These are phyloP conservation scores for Sclerotinia minor DNA, from an alignment of 2,329 filamentous ascomycete species.

Conservation along the genomic window DNA sequence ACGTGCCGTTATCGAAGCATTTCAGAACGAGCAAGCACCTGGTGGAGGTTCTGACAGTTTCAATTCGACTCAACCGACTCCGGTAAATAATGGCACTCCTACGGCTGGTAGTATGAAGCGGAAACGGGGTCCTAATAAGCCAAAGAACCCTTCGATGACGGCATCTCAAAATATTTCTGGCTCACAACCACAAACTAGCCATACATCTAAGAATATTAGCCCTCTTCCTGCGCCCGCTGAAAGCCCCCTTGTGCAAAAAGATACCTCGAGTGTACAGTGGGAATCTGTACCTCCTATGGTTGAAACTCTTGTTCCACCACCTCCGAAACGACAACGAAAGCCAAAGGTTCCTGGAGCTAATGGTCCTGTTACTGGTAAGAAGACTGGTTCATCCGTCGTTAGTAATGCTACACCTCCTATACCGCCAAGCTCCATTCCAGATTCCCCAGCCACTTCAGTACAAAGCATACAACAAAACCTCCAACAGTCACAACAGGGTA, in stretches of 20 bases:
- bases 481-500: slow-evolving; percentile 21
- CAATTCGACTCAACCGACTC: slow-evolving; percentile 31
- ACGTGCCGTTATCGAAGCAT: slow-evolving; percentile 41
- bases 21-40: slow-evolving; percentile 32
- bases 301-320: slow-evolving; percentile 40
- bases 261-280: slow-evolving; percentile 35
- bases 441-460: slow-evolving; percentile 36
- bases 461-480: slow-evolving; percentile 25
- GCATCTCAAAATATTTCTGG: slow-evolving; percentile 26
- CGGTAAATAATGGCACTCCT: slow-evolving; percentile 29
- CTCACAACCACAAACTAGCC: slow-evolving; percentile 25
- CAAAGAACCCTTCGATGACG: slow-evolving; percentile 30
- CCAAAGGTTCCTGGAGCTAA: slow-evolving; percentile 39
- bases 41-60: slow-evolving; percentile 27
- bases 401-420: slow-evolving; percentile 39
- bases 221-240: slow-evolving; percentile 28
- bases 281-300: slow-evolving; percentile 31
- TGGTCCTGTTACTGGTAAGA: slow-evolving; percentile 35
- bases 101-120: slow-evolving; percentile 33
- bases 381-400: slow-evolving; percentile 34
- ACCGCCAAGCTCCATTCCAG: slow-evolving; percentile 37
- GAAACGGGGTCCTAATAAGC: slow-evolving; percentile 37
- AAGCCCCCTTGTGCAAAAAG: slow-evolving; percentile 31
- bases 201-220: slow-evolving; percentile 18
- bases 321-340: slow-evolving; percentile 46